Base-by-base conservation (phyloP, 2,329 filamentous ascomycete genomes). In the Alternaria tenuissima region DNA sequence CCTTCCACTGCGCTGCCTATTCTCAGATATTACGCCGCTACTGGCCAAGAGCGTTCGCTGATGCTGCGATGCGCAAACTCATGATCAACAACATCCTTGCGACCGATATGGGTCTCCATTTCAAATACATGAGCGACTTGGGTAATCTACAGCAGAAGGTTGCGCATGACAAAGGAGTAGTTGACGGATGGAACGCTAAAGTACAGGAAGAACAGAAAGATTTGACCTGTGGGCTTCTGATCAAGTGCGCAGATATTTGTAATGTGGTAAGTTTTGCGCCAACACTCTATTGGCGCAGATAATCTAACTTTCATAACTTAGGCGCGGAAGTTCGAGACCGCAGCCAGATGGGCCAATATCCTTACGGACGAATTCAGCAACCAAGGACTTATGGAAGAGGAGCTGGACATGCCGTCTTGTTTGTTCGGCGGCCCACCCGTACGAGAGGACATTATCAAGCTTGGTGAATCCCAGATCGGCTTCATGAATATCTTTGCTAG, bases 71-170 rank as follows among this genome's bases (percentile, higher is more conserved):
- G 86, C 89, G 94, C 56, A 91, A 90, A 68, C 83, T 97, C 7
- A 95, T 98, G 90, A 98, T 97, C 71, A 97, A 93, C 77, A 95
- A 93, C n/a, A 98, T 99, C 61, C 82, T 99, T 24, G 93, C 95
- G 3, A 99, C 95, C 0, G 95, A 99, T 74, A 99, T 99, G 95
- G 93, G 93, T 7, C 81, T 97, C 7, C 95, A 99, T 79, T 96
- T 96, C 71, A 93, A 96, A 71, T 99, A 97, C 78, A 98, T 98
- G 93, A 89, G 90, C 73, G 91, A 91, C 75, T 83, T 98, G 41
- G 88, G 87, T n/a, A 89, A 90, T 64, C 80, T 96, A 52, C 93
- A 97, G 78, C 87, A 91, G 62, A 94, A 91, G 76, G 84, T 96
- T 11, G 85, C 88, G 41, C 87, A 88, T 39, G 89, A 88, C 67